Evolutionary conservation across 164 flowering plant genomes (phyloP).

Genomic region (Berberis vulgaris): DNA sequence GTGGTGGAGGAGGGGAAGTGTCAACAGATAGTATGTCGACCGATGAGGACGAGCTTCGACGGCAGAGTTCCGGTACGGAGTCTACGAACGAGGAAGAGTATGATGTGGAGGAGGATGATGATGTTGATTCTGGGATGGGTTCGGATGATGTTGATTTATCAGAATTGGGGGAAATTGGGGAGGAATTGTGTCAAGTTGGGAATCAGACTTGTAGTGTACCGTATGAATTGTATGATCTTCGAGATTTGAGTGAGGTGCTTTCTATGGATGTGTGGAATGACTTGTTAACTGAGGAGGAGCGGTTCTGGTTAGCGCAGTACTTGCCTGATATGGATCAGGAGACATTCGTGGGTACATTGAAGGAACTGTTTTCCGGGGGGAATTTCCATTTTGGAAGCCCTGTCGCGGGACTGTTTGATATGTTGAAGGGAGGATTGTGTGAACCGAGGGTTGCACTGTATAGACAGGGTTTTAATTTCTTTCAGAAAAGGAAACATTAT

Average conservation of each 20-base stretch:
- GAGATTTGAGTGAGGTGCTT: constrained; percentile 54
- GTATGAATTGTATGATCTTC: constrained; percentile 72
- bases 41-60: constrained; percentile 59
- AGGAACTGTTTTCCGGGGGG: constrained; percentile 56
- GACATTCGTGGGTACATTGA: constrained; percentile 52
- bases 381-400: constrained; percentile 94
- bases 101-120: constrained; percentile 57
- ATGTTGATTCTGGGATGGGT: constrained; percentile 82
- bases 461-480: constrained; percentile 61
- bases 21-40: constrained; percentile 51
- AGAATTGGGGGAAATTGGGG: constrained; percentile 76
- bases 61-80: constrained; percentile 29
- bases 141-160: constrained; percentile 74
- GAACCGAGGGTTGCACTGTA: constrained; percentile 89
- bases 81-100: constrained; percentile 19
- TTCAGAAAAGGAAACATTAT: constrained; percentile 62
- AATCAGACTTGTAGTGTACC: constrained; percentile 67
- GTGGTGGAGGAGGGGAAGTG: constrained; percentile 23
- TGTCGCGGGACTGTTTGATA: constrained; percentile 44
- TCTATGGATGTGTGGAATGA: constrained; percentile 91
- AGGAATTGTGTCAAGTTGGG: constrained; percentile 73
- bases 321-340: constrained; percentile 88
- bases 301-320: constrained; percentile 52
- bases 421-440: constrained; percentile 88
- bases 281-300: constrained; percentile 72